A percentile compares a stretch with the other conserved stretches of the same genome.
Evolutionary conservation across 1,139 yeast genomes (phyloP).

Genomic region (Yamadazyma oceani): DNA sequence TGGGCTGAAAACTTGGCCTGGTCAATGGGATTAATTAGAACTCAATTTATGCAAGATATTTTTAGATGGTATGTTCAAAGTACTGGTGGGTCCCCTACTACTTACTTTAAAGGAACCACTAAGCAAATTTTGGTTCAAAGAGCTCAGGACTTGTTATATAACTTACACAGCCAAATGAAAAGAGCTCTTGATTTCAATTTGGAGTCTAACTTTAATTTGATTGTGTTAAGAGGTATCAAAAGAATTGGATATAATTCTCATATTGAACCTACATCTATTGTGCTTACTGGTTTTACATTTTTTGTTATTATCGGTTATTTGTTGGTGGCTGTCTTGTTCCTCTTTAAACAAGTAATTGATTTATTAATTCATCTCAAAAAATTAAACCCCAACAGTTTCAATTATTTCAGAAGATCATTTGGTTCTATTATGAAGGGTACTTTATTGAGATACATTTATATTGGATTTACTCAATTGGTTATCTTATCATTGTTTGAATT

Average conservation of each 20-base stretch:
- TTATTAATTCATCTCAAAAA: constrained; percentile 43
- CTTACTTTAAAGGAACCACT: constrained; percentile 57
- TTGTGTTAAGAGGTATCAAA: constrained; percentile 71
- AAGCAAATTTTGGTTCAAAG: constrained; percentile 69
- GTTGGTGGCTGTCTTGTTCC: constrained; percentile 46
- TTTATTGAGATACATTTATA: constrained; percentile 64
- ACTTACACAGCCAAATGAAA: constrained; percentile 21
- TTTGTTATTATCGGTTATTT: constrained; percentile 66
- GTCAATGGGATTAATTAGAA: constrained; percentile 79
- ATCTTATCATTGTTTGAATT: constrained; percentile 77
- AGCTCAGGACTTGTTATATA: constrained; percentile 35
- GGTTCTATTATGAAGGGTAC: constrained; percentile 62
- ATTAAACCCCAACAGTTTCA: constrained; percentile 48
- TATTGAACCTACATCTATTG: constrained; percentile 74
- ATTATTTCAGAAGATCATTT: constrained; percentile 56
- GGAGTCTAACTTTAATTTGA: constrained; percentile 44
- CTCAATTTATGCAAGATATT: constrained; percentile 69
- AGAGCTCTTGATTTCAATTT: constrained; percentile 34
- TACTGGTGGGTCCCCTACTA: constrained; percentile 72
- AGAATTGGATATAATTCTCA: constrained; percentile 66
- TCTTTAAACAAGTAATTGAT: constrained; percentile 50
- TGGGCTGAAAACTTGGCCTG: constrained; percentile 83
- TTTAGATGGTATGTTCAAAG: constrained; percentile 81
- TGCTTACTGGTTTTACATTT: constrained; percentile 74
- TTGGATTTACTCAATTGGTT: constrained; percentile 73